Conservation (phyloP, 2,329 filamentous ascomycete species). For the Arachnomyces sp. region DNA sequence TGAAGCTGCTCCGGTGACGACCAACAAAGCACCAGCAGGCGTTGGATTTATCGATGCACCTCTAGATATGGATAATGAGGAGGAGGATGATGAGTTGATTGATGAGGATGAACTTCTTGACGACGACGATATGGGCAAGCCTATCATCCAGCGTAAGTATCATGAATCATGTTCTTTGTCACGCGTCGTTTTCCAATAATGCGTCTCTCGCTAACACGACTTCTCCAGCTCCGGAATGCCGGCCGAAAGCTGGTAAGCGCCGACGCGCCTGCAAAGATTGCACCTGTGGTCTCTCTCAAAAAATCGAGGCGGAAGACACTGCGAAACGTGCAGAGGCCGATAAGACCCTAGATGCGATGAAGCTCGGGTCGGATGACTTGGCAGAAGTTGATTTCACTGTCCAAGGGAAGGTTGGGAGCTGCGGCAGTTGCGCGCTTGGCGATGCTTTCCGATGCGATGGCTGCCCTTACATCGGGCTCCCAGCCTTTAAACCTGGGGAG, state of each 20-base stretch:
- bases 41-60: conserved; percentile 65
- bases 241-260: conserved; percentile 78
- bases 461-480: conserved; percentile 82
- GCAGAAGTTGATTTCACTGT: conserved; percentile 94
- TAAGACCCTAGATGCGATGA: conserved; percentile 46
- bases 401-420: conserved; percentile 92
- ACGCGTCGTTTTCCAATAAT: conserved; percentile 4
- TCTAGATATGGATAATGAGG: conserved; percentile 43
- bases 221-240: conserved; percentile 71
- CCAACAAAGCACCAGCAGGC: conserved; percentile 43
- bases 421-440: conserved; percentile 86
- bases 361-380: conserved; percentile 68
- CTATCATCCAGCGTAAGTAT: conserved; percentile 70
- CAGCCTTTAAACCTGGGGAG: conserved; percentile 94
- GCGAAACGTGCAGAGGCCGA: conserved; percentile 60
- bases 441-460: conserved; percentile 74
- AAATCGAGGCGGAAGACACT: conserved; percentile 76
- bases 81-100: conserved; percentile 72
- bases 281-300: conserved; percentile 83
- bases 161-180: conserved; percentile 2
- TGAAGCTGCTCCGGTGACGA: conserved; percentile 19
- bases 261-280: conserved; percentile 96
- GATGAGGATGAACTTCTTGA: conserved; percentile 83
- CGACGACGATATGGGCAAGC: conserved; percentile 72
- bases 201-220: no score